Conservation (phyloP, 495 filamentous ascomycete genomes). For the Neurospora sp. region DNA sequence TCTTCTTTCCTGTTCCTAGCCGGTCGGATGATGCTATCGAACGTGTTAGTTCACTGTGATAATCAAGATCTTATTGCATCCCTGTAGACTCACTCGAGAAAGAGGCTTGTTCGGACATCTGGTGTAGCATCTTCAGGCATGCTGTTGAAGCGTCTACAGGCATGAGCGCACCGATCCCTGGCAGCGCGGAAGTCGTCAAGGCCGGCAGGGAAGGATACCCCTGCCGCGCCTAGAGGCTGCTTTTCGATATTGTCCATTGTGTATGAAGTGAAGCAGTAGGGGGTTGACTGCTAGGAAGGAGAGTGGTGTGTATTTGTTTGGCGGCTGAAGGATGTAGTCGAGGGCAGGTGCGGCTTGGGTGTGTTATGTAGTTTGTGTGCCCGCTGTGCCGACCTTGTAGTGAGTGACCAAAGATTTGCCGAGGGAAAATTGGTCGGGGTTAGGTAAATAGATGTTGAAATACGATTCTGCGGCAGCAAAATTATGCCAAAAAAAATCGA, state of each 20-base stretch:
- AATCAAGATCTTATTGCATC: neutral
- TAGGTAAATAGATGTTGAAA: neutral
- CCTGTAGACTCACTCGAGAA: constrained; percentile 21
- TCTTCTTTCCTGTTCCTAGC: constrained; percentile 18
- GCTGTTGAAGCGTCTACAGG: constrained; percentile 26
- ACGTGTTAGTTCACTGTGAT: neutral
- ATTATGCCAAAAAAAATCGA: neutral
- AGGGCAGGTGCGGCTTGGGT: neutral
- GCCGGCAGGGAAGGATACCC: constrained; percentile 23
- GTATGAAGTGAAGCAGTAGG: neutral
- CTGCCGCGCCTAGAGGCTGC: neutral
- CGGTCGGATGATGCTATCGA: constrained; percentile 23
- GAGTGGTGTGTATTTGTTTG: neutral
- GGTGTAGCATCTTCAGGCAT: constrained; percentile 25
- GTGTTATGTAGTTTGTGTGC: neutral
- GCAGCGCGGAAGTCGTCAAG: constrained; percentile 25
- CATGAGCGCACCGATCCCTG: constrained; percentile 20
- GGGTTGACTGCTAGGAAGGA: neutral
- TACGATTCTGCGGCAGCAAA: neutral
- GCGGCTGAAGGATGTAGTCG: neutral
- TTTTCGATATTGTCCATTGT: constrained; percentile 6
- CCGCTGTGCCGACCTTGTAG: neutral
- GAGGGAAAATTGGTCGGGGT: neutral
- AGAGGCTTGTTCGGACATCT: constrained; percentile 17
- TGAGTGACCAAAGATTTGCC: neutral